phyloP scores from a whole-genome alignment of 2,329 filamentous ascomycete species.

The Monilinia fructigena region DNA sequence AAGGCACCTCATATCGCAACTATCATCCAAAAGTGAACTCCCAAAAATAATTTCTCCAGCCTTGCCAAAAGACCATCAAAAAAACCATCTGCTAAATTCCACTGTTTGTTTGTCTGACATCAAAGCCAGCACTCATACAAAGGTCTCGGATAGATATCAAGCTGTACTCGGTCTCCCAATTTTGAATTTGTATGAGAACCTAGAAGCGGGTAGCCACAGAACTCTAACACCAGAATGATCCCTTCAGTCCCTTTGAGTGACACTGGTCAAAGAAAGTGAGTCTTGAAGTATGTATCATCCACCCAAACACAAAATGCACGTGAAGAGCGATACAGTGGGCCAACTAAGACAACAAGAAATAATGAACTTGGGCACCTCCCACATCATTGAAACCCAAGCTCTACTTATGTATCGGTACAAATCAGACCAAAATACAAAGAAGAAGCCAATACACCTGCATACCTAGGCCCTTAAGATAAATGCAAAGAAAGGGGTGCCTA shows the following conservation, averaged over 20 bases:
- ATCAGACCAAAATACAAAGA: not conserved
- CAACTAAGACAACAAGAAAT: not conserved
- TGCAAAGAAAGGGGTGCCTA: conserved; percentile 11
- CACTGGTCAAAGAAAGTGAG: conserved; percentile 11
- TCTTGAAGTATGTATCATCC: conserved; percentile 1
- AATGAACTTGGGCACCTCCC: not conserved
- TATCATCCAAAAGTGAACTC: not conserved
- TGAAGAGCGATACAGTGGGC: not conserved
- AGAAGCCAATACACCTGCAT: not conserved
- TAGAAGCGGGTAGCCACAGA: conserved; percentile 19
- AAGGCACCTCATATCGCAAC: not conserved
- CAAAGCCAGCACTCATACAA: conserved; percentile 9
- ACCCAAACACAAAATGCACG: not conserved
- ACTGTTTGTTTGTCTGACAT: conserved; percentile 17
- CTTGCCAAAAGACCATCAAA: not conserved
- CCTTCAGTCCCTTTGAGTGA: conserved; percentile 1
- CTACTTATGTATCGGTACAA: not conserved
- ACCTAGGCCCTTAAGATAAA: not conserved
- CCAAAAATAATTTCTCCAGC: not conserved
- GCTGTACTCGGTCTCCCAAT: conserved; percentile 17
- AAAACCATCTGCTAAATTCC: conserved; percentile 1
- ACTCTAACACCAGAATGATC: conserved; percentile 3
- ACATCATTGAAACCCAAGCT: not conserved
- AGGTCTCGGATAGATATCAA: conserved; percentile 22
- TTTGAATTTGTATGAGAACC: conserved; percentile 1